These are phyloP conservation scores for Triticum urartu DNA, from an alignment of 176 grass and related monocot species.

Conservation along the genomic window DNA sequence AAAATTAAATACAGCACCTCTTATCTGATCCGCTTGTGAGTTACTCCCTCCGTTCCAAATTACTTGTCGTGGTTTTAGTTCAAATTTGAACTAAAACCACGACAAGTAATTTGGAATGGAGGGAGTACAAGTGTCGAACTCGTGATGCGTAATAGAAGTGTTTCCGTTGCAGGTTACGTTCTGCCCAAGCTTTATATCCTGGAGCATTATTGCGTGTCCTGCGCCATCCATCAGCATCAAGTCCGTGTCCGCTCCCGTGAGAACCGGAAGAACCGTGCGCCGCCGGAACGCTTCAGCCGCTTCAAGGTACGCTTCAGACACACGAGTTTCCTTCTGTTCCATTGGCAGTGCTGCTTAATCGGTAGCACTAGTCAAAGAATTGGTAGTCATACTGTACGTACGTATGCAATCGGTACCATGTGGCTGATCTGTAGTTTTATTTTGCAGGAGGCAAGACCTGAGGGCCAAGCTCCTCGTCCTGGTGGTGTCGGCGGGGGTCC, in stretches of 20 bases:
- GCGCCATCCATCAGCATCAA: conserved; percentile 74
- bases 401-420: too few relatives aligned
- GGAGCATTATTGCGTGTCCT: conserved; percentile 64
- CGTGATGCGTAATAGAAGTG: too few relatives aligned
- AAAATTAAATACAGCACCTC: background rate
- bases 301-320: conserved; percentile 41
- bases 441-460: conserved; percentile 29
- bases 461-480: conserved; percentile 25
- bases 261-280: conserved; percentile 55
- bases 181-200: too few relatives aligned
- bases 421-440: background rate
- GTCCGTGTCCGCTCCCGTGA: conserved; percentile 71
- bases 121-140: too few relatives aligned
- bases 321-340: background rate
- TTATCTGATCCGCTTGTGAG: background rate
- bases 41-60: background rate
- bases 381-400: too few relatives aligned
- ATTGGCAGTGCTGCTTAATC: background rate
- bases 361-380: background rate
- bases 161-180: too few relatives aligned
- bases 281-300: conserved; percentile 70
- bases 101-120: too few relatives aligned
- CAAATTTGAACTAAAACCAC: too few relatives aligned
- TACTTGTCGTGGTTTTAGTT: too few relatives aligned
- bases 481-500: background rate